Base-by-base conservation (phyloP, 2,329 filamentous ascomycete species). In the Chaetomium globosum region DNA sequence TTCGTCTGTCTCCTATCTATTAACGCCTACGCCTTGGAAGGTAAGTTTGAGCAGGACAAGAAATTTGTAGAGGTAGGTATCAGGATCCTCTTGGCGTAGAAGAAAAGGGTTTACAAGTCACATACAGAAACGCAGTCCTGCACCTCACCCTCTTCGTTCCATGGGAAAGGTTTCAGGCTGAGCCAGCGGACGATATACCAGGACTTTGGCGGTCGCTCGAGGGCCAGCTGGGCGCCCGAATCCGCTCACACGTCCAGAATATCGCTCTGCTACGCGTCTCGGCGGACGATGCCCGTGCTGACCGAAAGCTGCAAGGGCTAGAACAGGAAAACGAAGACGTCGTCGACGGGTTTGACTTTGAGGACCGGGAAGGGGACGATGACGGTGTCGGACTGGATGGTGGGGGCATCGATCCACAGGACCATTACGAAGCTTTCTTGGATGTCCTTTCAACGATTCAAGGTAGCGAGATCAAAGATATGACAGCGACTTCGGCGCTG, bases 241-340 rank as follows among this genome's bases (percentile, higher is more conserved):
- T 60, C 6, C 48, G 58, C n/a, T 60, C 58, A 12, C 31, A 60
- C 21, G 58, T 60, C 6, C 58, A n/a, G n/a, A 60, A 60, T 9
- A 53, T 60, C 21, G 58, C 58, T 10, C 21, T 60, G 30, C 31
- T 60, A 21, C 46, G 58, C 12, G 58, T 60, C 48, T 60, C 58
- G 48, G 58, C 58, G 31, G 58, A 60, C 30, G 58, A 60, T 31
- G 58, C 58, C 48, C 58, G 48, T n/a, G 58, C 48, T 12, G 58
- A 60, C 19, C 30, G 48, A n/a, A 60, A 53, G 30, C 48, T 60
- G 21, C 49, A 53, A 53, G 58, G 58, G 0, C 10, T 60, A 13
- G 48, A 60, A 39, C 10, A 60, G 30, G 58, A n/a, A n/a, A n/a
- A 60, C 23, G 58, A 60, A 2, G 58, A 53, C 30, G 6, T 30